Conservation (phyloP, 1,139 yeast genomes). For the Hyphopichia buzzinii region DNA sequence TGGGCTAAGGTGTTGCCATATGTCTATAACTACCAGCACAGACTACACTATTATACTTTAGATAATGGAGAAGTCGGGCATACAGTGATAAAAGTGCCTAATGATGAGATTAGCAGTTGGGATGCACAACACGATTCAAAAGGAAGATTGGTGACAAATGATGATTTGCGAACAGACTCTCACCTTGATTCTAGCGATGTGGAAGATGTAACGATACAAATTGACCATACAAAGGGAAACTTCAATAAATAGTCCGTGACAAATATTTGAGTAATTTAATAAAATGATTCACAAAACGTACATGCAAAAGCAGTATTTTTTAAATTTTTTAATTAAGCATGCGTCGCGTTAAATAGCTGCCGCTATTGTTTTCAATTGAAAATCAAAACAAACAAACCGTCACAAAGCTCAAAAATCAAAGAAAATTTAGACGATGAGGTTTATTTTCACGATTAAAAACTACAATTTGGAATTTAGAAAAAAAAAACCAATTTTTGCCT, state of each 20-base stretch:
- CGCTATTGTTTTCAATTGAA: too few relatives aligned
- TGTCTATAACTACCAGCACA: constrained; percentile 30
- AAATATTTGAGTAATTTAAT: too few relatives aligned
- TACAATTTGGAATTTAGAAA: background rate
- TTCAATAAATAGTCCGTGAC: background rate
- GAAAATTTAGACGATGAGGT: background rate
- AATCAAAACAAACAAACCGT: background rate
- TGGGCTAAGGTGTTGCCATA: constrained; percentile 39
- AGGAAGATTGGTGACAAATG: constrained; percentile 9
- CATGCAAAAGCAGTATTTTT: too few relatives aligned
- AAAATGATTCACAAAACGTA: too few relatives aligned
- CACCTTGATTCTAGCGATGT: background rate
- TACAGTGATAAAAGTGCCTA: constrained; percentile 33
- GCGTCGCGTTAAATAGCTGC: too few relatives aligned
- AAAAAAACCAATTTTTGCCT: background rate
- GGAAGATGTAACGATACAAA: background rate
- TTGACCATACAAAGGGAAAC: background rate
- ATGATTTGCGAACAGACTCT: too few relatives aligned
- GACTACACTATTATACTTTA: constrained; percentile 26
- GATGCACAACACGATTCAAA: constrained; percentile 23
- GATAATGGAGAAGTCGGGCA: constrained; percentile 41
- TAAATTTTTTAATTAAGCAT: too few relatives aligned
- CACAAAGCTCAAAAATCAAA: background rate
- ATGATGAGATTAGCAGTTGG: constrained; percentile 29
- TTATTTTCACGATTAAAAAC: background rate